These are phyloP conservation scores for Talaromyces stipitatus DNA, from an alignment of 495 filamentous ascomycete species.

Conservation along the genomic window DNA sequence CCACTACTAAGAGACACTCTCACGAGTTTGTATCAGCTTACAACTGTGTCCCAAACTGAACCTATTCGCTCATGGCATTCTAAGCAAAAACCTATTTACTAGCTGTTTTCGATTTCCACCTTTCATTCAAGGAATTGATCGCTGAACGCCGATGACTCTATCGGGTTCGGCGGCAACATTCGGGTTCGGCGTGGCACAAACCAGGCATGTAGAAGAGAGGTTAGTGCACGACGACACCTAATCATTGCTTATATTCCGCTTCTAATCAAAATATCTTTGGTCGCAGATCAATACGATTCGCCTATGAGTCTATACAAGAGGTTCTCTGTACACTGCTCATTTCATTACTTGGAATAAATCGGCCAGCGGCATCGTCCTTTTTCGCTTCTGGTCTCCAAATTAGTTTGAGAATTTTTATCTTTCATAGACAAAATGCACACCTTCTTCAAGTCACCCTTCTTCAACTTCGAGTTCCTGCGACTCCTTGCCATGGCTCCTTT, in stretches of 20 bases:
- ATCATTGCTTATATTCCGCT: background rate
- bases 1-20: background rate
- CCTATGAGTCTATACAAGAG: background rate
- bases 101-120: background rate
- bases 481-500: slow-evolving; percentile 28
- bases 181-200: background rate
- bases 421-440: slow-evolving; percentile 11
- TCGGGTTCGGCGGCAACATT: background rate
- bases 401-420: background rate
- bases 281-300: background rate
- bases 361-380: background rate
- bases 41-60: background rate
- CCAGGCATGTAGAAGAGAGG: background rate
- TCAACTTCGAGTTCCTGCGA: slow-evolving; percentile 40
- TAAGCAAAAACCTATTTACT: background rate
- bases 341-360: background rate
- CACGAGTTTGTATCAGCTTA: background rate
- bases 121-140: background rate
- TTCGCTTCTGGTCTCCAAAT: background rate
- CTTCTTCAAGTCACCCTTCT: slow-evolving; percentile 28
- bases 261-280: background rate
- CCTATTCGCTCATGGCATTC: background rate
- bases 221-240: background rate
- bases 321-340: background rate
- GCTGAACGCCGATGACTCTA: background rate